A percentile compares a stretch with the other conserved stretches of the same genome.
phyloP scores from a whole-genome alignment of 139 green algal genomes.

The Penium margaritaceum region DNA sequence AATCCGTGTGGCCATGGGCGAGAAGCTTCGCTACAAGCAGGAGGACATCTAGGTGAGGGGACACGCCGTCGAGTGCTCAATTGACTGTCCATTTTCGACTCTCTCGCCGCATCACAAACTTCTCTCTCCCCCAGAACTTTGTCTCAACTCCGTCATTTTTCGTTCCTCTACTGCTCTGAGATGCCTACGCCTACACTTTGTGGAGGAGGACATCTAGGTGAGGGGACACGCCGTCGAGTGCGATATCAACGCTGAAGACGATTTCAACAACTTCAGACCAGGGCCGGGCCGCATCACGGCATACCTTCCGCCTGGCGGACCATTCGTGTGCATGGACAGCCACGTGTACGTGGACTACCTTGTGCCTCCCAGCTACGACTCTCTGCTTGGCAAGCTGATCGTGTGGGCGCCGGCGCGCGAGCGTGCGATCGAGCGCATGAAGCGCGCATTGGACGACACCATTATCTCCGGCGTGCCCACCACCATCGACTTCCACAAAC shows the following conservation, averaged over 20 bases:
- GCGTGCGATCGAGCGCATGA: constrained; percentile 44
- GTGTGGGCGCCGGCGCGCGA: constrained; percentile 58
- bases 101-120: constrained; percentile 75
- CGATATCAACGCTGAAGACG: constrained; percentile 85
- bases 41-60: constrained; percentile 55
- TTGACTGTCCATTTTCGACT: too few relatives aligned
- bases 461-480: constrained; percentile 39
- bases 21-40: constrained; percentile 58
- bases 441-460: constrained; percentile 37
- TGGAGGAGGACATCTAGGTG: too few relatives aligned
- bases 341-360: constrained; percentile 92
- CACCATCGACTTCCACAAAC: constrained; percentile 47
- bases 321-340: constrained; percentile 87
- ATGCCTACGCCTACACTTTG: too few relatives aligned
- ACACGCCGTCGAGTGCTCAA: constrained; percentile 84
- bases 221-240: constrained; percentile 83
- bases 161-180: too few relatives aligned
- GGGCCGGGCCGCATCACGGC: constrained; percentile 70
- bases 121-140: constrained; percentile 80
- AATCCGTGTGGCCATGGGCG: constrained; percentile 76
- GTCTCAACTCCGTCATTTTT: too few relatives aligned
- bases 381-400: constrained; percentile 91
- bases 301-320: constrained; percentile 84
- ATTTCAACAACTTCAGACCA: constrained; percentile 79
- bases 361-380: constrained; percentile 92